These are phyloP conservation scores for Pseudogymnoascus sp. DNA, from an alignment of 2,329 filamentous ascomycete genomes.

Conservation along the genomic window DNA sequence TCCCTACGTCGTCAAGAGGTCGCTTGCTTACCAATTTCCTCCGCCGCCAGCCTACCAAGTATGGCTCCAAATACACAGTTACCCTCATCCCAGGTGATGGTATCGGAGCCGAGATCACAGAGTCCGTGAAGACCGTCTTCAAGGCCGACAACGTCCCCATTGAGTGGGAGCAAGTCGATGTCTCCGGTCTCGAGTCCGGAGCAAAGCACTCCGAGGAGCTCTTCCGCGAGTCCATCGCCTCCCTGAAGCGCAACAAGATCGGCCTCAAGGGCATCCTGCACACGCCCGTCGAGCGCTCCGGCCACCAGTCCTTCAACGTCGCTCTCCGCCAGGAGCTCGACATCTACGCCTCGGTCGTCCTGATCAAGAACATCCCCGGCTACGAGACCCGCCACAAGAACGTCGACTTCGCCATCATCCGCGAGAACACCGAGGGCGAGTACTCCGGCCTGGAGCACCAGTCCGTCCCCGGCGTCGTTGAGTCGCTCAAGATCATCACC, in stretches of 20 bases:
- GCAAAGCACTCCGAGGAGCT: conserved; percentile 83
- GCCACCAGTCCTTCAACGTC: conserved; percentile 99
- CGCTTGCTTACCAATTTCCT: conserved; percentile 33
- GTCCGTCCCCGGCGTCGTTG: conserved; percentile 89
- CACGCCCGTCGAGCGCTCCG: conserved; percentile 91
- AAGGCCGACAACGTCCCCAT: conserved; percentile 98
- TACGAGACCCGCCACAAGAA: conserved; percentile 96
- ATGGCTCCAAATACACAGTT: conserved; percentile 98
- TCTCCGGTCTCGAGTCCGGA: conserved; percentile 79
- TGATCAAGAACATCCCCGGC: conserved; percentile 99
- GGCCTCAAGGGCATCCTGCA: conserved; percentile 98
- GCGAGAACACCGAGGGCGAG: conserved; percentile 99
- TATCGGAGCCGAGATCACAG: conserved; percentile 94
- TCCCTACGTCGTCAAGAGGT: not conserved
- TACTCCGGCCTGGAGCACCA: conserved; percentile 99
- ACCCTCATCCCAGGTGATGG: conserved; percentile 98
- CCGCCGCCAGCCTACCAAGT: conserved; percentile 59
- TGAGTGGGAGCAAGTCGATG: conserved; percentile 97
- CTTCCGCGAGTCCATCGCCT: conserved; percentile 91
- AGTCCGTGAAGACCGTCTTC: conserved; percentile 98
- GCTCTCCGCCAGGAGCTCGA: conserved; percentile 98
- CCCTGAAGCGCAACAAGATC: conserved; percentile 96
- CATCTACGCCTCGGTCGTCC: conserved; percentile 95
- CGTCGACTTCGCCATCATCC: conserved; percentile 98
- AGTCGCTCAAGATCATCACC: conserved; percentile 99